A percentile compares a stretch with the other conserved stretches of the same genome.
Evolutionary conservation across 257 asterid species (phyloP).

Genomic region (Echium plantagineum): DNA sequence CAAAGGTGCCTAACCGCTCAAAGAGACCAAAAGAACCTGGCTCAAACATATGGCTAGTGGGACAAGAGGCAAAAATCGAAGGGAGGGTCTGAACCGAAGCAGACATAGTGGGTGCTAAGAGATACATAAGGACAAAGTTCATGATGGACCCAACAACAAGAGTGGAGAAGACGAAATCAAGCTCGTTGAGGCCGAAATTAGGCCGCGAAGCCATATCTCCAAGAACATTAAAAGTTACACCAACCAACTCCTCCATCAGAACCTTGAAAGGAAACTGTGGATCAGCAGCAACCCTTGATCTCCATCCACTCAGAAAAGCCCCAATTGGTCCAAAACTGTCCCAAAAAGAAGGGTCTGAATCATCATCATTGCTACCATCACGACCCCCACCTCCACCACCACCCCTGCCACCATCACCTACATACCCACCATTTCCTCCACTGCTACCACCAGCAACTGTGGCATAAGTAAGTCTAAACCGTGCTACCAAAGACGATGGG

Average conservation of each 20-base stretch:
- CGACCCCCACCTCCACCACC: conserved; percentile 23
- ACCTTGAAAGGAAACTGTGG: conserved; percentile 89
- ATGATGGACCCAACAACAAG: conserved; percentile 75
- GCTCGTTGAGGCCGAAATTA: conserved; percentile 83
- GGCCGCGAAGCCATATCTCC: conserved; percentile 98
- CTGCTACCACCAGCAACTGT: conserved; percentile 7
- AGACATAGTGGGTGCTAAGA: conserved; percentile 67
- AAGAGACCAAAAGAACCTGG: conserved; percentile 50
- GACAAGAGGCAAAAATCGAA: conserved; percentile 53
- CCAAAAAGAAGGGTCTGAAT: conserved; percentile 29
- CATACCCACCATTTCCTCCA: conserved; percentile 16
- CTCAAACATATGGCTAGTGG: conserved; percentile 84
- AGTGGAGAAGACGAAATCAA: conserved; percentile 82
- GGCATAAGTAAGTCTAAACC: conserved; percentile 17
- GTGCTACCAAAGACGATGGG: conserved; percentile 4
- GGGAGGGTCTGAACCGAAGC: conserved; percentile 43
- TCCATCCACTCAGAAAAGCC: conserved; percentile 71
- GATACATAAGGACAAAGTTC: conserved; percentile 80
- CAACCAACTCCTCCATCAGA: conserved; percentile 85
- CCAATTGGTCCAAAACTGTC: conserved; percentile 68
- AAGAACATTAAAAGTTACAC: conserved; percentile 65
- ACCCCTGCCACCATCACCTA: conserved; percentile 13
- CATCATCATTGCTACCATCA: conserved; percentile 37
- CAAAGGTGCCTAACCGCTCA: conserved; percentile 60
- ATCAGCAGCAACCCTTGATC: conserved; percentile 85